These are phyloP conservation scores for Paratinospora sagittata DNA, from an alignment of 164 flowering plant genomes.

Conservation along the genomic window DNA sequence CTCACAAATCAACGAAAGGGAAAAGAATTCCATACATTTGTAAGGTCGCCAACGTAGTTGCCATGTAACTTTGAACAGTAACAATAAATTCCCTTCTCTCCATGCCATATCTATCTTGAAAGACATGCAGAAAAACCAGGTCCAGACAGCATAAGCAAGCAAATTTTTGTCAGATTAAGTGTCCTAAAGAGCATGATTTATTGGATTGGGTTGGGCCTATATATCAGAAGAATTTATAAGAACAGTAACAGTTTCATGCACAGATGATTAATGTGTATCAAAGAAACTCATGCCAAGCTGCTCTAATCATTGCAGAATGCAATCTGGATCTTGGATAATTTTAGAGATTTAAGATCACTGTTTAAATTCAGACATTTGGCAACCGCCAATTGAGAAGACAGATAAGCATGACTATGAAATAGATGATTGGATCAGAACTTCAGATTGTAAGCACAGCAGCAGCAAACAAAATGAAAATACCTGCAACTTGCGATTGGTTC, in stretches of 20 bases:
- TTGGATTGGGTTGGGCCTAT: not conserved
- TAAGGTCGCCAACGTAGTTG: not conserved
- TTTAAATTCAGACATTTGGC: too few species aligned
- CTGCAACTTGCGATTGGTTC: constrained; percentile 60
- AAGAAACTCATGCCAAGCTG: too few species aligned
- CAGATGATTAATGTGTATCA: too few species aligned
- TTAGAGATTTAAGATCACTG: too few species aligned
- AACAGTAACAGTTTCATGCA: not conserved
- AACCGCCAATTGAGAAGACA: too few species aligned
- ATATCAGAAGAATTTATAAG: not conserved
- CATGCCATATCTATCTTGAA: not conserved
- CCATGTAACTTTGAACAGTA: not conserved
- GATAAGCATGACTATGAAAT: not conserved
- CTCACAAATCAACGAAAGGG: not conserved
- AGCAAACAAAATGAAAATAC: constrained; percentile 23
- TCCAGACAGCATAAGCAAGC: not conserved
- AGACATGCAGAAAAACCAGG: not conserved
- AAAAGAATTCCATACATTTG: not conserved
- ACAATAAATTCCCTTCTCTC: not conserved
- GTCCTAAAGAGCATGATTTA: not conserved
- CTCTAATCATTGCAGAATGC: too few species aligned
- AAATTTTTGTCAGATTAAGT: not conserved
- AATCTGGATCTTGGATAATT: too few species aligned
- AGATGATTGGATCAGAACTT: not conserved
- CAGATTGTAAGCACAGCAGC: not conserved